phyloP scores from a whole-genome alignment of 176 grass and related monocot genomes.

The Oryza glumipatula region DNA sequence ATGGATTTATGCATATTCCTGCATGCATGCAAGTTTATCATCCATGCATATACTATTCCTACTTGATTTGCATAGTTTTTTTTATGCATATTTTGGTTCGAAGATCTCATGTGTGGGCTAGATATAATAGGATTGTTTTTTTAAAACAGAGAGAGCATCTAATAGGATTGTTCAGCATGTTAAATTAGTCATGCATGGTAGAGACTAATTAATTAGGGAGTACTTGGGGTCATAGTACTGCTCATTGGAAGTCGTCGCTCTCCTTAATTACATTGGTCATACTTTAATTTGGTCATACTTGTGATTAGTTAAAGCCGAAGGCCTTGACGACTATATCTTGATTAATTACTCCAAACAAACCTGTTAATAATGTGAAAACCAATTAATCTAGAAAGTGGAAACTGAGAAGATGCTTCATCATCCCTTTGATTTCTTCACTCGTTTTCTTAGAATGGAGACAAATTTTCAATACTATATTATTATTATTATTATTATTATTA shows the following conservation, averaged over 20 bases:
- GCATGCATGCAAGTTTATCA: neutral
- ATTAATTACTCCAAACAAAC: neutral
- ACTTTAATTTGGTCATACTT: neutral
- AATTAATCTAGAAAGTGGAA: neutral
- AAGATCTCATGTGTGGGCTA: too few species aligned
- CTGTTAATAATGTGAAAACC: neutral
- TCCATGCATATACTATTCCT: neutral
- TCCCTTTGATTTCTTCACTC: too few species aligned
- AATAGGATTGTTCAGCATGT: too few species aligned
- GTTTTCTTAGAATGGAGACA: too few species aligned
- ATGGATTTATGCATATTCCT: neutral
- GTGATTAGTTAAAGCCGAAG: neutral
- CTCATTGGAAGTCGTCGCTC: too few species aligned
- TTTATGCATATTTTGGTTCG: too few species aligned
- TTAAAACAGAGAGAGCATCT: too few species aligned
- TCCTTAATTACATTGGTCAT: neutral
- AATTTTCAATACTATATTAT: too few species aligned
- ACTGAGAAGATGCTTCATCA: neutral
- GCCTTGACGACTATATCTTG: neutral
- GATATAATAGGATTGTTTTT: too few species aligned
- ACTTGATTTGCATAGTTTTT: neutral
- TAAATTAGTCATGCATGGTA: neutral
- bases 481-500: too few species aligned
- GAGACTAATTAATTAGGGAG: neutral
- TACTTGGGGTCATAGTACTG: too few species aligned